Evolutionary conservation across 768 basidiomycete genomes (phyloP).

Genomic region (Tylopilus balloui): DNA sequence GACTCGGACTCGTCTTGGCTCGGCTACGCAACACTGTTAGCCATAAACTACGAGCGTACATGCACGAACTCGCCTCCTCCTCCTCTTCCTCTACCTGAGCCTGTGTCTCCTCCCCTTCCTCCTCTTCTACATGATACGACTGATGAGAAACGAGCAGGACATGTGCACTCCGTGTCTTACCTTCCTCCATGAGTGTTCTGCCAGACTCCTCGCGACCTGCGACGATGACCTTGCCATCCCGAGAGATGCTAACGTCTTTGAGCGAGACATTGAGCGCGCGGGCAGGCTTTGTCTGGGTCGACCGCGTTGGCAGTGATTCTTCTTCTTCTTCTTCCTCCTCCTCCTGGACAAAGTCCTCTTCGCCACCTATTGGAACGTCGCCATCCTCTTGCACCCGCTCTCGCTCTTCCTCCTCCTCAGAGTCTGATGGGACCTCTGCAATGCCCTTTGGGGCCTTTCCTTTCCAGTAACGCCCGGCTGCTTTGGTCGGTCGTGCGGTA

Average conservation of each 20-base stretch:
- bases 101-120: constrained; percentile 45
- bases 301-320: constrained; percentile 38
- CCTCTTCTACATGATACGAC: constrained; percentile 12
- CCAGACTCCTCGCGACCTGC: constrained; percentile 77
- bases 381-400: constrained; percentile 41
- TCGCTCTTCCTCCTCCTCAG: constrained; percentile 57
- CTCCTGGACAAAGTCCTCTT: constrained; percentile 47
- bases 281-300: constrained; percentile 31
- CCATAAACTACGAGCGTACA: constrained; percentile 3
- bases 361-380: constrained; percentile 58
- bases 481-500: constrained; percentile 70
- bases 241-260: constrained; percentile 76
- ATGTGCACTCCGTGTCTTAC: constrained; percentile 30
- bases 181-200: constrained; percentile 59
- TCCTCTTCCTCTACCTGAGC: constrained; percentile 33
- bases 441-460: constrained; percentile 83
- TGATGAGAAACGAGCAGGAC: constrained; percentile 2
- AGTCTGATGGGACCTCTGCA: constrained; percentile 56
- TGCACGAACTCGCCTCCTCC: constrained; percentile 35
- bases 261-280: constrained; percentile 71
- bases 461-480: constrained; percentile 85
- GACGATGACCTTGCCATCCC: constrained; percentile 75
- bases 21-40: constrained; percentile 45
- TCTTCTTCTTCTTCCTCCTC: constrained; percentile 44
- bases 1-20: constrained; percentile 80